These are phyloP conservation scores for Microdochium paspali DNA, from an alignment of 2,329 filamentous ascomycete genomes.

Conservation along the genomic window DNA sequence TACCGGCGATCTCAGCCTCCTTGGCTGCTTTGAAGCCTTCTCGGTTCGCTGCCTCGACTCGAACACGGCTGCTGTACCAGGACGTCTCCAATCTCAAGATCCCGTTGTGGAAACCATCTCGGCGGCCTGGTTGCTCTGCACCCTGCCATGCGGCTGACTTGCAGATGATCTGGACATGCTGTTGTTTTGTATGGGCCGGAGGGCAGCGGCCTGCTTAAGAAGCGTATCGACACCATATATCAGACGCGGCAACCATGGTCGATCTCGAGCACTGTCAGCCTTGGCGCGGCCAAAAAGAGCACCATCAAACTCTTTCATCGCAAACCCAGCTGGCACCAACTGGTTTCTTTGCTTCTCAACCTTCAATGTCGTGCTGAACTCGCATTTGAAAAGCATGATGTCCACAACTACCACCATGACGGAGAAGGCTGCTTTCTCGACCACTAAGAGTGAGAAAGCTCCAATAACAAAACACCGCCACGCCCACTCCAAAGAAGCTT, in stretches of 20 bases:
- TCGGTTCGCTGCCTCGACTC: not conserved
- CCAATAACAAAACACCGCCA: not conserved
- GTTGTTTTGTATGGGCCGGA: not conserved
- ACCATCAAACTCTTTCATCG: not conserved
- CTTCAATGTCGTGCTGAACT: too few species aligned
- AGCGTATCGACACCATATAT: not conserved
- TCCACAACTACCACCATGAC: not conserved
- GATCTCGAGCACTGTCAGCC: not conserved
- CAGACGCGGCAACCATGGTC: not conserved
- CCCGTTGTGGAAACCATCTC: too few species aligned
- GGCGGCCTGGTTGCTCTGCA: too few species aligned
- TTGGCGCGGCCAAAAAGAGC: not conserved
- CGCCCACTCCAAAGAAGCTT: conserved; percentile 8
- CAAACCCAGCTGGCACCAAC: too few species aligned
- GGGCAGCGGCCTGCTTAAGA: not conserved
- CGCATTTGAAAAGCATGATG: too few species aligned
- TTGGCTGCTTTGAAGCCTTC: not conserved
- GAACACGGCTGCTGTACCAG: not conserved
- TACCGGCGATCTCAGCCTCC: not conserved
- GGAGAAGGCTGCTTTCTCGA: not conserved
- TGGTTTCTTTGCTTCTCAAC: too few species aligned
- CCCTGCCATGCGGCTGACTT: not conserved
- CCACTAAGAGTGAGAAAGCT: not conserved
- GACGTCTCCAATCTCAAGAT: not conserved
- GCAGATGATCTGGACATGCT: not conserved